A percentile compares a stretch with the other conserved stretches of the same genome.
phyloP scores from a whole-genome alignment of 2,329 filamentous ascomycete species.

The Colletotrichum viniferum region DNA sequence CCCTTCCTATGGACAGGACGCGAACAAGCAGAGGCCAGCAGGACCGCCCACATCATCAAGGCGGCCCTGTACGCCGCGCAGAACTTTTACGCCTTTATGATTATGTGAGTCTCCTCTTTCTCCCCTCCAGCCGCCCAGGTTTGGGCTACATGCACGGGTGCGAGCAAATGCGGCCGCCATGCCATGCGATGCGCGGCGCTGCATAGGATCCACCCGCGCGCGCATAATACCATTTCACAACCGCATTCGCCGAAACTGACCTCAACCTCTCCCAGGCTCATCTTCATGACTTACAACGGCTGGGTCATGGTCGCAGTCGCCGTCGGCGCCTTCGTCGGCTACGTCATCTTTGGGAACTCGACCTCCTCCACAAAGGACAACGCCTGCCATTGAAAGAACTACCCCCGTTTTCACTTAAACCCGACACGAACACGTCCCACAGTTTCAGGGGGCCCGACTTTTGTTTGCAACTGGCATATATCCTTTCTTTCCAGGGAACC shows the following conservation, averaged over 20 bases:
- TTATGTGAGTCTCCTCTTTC: conserved; percentile 75
- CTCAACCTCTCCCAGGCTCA: conserved; percentile 66
- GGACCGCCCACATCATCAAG: conserved; percentile 78
- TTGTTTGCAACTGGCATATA: not conserved
- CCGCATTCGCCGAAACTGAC: not conserved
- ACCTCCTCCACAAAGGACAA: conserved; percentile 80
- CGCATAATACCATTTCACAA: not conserved
- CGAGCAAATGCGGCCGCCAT: not conserved
- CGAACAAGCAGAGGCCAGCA: conserved; percentile 63
- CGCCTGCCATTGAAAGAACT: conserved; percentile 79
- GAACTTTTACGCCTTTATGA: conserved; percentile 99
- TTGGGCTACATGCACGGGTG: not conserved
- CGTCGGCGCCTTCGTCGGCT: conserved; percentile 87
- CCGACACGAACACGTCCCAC: not conserved
- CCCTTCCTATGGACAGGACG: conserved; percentile 76
- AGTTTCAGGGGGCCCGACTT: not conserved
- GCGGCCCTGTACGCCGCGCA: conserved; percentile 86
- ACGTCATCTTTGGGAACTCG: conserved; percentile 77
- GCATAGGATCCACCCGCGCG: not conserved
- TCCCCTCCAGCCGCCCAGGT: too few species aligned
- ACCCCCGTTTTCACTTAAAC: not conserved
- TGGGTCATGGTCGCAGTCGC: conserved; percentile 95
- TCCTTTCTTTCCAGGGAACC: not conserved
- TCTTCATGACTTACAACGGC: conserved; percentile 99
- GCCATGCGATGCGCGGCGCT: not conserved